Percentiles rank a stretch among this genome's conserved stretches.
Evolutionary conservation across 2,329 filamentous ascomycete species (phyloP).

Genomic region (Juglanconis sp.): DNA sequence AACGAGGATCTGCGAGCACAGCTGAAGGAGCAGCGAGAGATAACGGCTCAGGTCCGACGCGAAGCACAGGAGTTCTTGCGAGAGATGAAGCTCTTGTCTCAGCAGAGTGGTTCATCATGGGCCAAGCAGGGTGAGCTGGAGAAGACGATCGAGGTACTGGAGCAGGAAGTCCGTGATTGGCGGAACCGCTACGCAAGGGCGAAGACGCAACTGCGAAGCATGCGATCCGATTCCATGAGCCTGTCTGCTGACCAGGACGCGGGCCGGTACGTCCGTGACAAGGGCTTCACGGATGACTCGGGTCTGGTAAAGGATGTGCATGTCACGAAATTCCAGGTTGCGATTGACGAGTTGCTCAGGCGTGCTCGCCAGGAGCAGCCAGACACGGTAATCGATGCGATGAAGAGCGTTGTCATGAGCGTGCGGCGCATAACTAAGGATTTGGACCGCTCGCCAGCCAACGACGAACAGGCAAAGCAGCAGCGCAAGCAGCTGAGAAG

Average conservation of each 20-base stretch:
- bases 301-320: slow-evolving; percentile 88
- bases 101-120: slow-evolving; percentile 73
- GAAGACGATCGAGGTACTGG: slow-evolving; percentile 70
- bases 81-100: slow-evolving; percentile 85
- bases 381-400: slow-evolving; percentile 72
- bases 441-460: slow-evolving; percentile 58
- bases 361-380: slow-evolving; percentile 72
- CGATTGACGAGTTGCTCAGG: slow-evolving; percentile 85
- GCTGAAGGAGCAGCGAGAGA: slow-evolving; percentile 70
- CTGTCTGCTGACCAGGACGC: slow-evolving; percentile 67
- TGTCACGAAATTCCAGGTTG: slow-evolving; percentile 91
- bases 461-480: slow-evolving; percentile 51
- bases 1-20: slow-evolving; percentile 66
- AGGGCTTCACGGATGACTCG: slow-evolving; percentile 64
- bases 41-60: slow-evolving; percentile 81
- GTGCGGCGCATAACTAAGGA: slow-evolving; percentile 84
- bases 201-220: slow-evolving; percentile 80
- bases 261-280: slow-evolving; percentile 62
- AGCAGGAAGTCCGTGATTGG: slow-evolving; percentile 85
- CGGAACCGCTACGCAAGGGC: slow-evolving; percentile 82
- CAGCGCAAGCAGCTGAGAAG: slow-evolving; percentile 70
- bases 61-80: slow-evolving; percentile 80
- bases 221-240: slow-evolving; percentile 78
- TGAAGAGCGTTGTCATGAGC: slow-evolving; percentile 80
- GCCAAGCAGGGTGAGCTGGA: slow-evolving; percentile 80